Evolutionary conservation across 2,329 filamentous ascomycete genomes (phyloP).

Genomic region (Penicillium sclerotigenum): DNA sequence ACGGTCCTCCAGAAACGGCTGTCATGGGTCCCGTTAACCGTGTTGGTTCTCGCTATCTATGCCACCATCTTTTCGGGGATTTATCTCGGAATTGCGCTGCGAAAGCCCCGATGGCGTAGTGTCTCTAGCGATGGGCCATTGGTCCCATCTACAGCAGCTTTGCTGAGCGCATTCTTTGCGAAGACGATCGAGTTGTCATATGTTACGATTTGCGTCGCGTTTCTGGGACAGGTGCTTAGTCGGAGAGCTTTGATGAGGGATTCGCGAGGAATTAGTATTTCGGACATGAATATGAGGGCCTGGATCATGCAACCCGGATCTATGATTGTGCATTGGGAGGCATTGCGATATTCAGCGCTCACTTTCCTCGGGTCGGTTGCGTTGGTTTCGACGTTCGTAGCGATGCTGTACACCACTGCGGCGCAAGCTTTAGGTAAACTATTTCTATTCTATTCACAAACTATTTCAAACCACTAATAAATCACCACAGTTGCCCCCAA

Average conservation of each 20-base stretch:
- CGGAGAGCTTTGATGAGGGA: constrained; percentile 61
- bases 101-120: constrained; percentile 57
- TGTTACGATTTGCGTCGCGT: constrained; percentile 71
- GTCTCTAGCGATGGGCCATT: constrained; percentile 53
- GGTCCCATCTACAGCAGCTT: constrained; percentile 61
- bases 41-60: constrained; percentile 40
- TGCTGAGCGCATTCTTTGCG: constrained; percentile 66
- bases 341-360: constrained; percentile 60
- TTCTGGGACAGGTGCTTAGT: constrained; percentile 72
- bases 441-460: too few relatives aligned
- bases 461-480: neutral
- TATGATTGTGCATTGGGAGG: constrained; percentile 66
- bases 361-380: constrained; percentile 64
- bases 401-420: constrained; percentile 73
- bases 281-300: constrained; percentile 72
- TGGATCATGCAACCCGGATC: constrained; percentile 74
- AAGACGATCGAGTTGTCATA: constrained; percentile 77
- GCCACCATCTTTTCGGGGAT: constrained; percentile 43
- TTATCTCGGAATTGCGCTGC: constrained; percentile 62
- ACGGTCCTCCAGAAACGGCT: constrained; percentile 32
- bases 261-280: constrained; percentile 65
- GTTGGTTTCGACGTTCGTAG: constrained; percentile 61
- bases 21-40: constrained; percentile 35
- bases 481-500: constrained; percentile 60
- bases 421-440: constrained; percentile 62